Percentiles rank a stretch among this genome's conserved stretches.
Conservation (phyloP, 2,329 filamentous ascomycete genomes). For the Tolypocladium album region DNA sequence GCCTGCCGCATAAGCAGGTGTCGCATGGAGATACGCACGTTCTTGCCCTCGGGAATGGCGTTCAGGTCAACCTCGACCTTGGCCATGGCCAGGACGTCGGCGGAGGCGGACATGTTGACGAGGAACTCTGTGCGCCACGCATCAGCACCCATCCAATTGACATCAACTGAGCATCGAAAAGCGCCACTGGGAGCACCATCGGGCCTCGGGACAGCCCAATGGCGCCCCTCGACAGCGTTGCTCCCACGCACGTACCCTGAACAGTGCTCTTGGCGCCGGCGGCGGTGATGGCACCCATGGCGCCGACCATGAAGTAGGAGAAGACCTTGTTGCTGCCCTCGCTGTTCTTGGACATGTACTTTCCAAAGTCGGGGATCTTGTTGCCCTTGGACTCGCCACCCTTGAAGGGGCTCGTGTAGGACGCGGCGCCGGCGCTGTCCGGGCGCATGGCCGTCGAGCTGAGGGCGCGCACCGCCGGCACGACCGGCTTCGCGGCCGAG, state of each 20-base stretch:
- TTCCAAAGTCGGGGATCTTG: slow-evolving; percentile 80
- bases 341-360: slow-evolving; percentile 65
- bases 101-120: slow-evolving; percentile 98
- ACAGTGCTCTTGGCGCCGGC: slow-evolving; percentile 96
- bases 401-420: slow-evolving; percentile 55
- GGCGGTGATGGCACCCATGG: slow-evolving; percentile 83
- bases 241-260: slow-evolving; percentile 59
- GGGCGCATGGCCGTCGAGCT: slow-evolving; percentile 42
- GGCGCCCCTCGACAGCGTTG: slow-evolving; percentile 7
- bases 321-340: slow-evolving; percentile 75
- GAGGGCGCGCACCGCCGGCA: slow-evolving; percentile 39
- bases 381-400: slow-evolving; percentile 45
- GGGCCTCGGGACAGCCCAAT: slow-evolving; percentile 10
- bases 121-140: slow-evolving; percentile 68
- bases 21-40: slow-evolving; percentile 50
- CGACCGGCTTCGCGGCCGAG: slow-evolving; percentile 31
- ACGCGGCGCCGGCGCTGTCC: slow-evolving; percentile 34
- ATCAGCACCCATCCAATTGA: slow-evolving; percentile 18
- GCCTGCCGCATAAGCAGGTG: slow-evolving; percentile 1
- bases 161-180: not conserved
- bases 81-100: slow-evolving; percentile 96
- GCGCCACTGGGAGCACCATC: slow-evolving; percentile 2
- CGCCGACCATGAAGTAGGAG: slow-evolving; percentile 97
- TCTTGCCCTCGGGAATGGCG: slow-evolving; percentile 97
- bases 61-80: slow-evolving; percentile 96